These are phyloP conservation scores for Ilyonectria robusta DNA, from an alignment of 2,329 filamentous ascomycete species.

Conservation along the genomic window DNA sequence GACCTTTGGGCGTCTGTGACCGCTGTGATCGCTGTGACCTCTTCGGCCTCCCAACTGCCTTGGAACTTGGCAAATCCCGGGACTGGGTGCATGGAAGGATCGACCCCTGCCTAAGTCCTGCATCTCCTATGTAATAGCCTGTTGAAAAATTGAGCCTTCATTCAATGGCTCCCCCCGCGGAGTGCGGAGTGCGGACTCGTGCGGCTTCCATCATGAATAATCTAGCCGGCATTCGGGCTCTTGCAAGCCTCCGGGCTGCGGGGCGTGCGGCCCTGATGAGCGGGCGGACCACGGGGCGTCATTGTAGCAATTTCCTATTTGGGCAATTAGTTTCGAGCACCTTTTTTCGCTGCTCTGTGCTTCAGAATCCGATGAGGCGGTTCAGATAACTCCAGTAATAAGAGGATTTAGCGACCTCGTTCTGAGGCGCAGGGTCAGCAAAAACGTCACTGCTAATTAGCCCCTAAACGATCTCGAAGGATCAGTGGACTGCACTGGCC, in stretches of 20 bases:
- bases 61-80: background rate
- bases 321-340: conserved; percentile 24
- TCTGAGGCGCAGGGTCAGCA: conserved; percentile 12
- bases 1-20: too few relatives aligned
- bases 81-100: background rate
- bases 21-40: too few relatives aligned
- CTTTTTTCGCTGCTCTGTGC: background rate
- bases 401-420: conserved; percentile 10
- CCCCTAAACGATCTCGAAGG: conserved; percentile 6
- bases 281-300: conserved; percentile 25
- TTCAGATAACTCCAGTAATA: background rate
- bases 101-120: background rate
- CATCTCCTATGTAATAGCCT: background rate
- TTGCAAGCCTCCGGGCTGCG: conserved; percentile 44
- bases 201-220: background rate
- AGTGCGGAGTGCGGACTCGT: conserved; percentile 40
- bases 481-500: conserved; percentile 1
- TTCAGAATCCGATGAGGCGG: conserved; percentile 23
- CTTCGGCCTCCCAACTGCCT: background rate
- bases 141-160: background rate
- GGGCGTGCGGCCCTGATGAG: conserved; percentile 9
- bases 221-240: conserved; percentile 48
- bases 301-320: conserved; percentile 14
- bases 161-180: conserved; percentile 28
- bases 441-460: conserved; percentile 12